Conservation (phyloP, 345 rosid species). For the Citrus cavaleriei region DNA sequence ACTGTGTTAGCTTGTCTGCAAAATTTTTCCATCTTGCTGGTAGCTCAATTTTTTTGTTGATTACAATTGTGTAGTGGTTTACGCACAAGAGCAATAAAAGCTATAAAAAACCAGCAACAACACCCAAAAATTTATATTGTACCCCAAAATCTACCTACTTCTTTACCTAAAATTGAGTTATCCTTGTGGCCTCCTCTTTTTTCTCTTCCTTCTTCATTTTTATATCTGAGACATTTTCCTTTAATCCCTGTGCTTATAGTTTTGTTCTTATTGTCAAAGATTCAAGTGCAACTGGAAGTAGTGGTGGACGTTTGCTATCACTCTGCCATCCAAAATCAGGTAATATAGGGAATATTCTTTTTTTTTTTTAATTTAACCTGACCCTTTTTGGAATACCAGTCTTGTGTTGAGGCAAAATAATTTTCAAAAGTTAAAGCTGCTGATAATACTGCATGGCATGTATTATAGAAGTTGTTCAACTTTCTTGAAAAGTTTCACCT, state of each 20-base stretch:
- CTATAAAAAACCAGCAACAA: not conserved
- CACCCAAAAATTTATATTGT: not conserved
- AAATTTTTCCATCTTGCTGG: not conserved
- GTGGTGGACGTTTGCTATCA: conserved; percentile 41
- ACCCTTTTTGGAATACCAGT: not conserved
- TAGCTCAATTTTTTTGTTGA: not conserved
- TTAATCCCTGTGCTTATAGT: too few species aligned
- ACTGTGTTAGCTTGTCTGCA: not conserved
- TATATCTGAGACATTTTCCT: too few species aligned
- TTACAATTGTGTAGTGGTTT: not conserved
- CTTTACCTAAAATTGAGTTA: not conserved
- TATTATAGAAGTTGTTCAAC: not conserved
- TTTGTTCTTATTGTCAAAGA: conserved; percentile 22
- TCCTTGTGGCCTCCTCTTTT: not conserved
- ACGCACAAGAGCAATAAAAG: too few species aligned
- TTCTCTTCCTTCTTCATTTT: too few species aligned
- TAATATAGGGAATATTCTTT: conserved; percentile 7
- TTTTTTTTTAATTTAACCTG: too few species aligned
- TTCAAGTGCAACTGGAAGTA: conserved; percentile 24
- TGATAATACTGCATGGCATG: not conserved
- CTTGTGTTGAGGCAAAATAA: not conserved
- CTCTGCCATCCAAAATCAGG: conserved; percentile 93
- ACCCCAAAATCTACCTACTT: not conserved
- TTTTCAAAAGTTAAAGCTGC: not conserved
- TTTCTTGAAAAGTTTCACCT: not conserved